Base-by-base conservation (phyloP, 257 asterid species). In the Gentiana straminea region DNA sequence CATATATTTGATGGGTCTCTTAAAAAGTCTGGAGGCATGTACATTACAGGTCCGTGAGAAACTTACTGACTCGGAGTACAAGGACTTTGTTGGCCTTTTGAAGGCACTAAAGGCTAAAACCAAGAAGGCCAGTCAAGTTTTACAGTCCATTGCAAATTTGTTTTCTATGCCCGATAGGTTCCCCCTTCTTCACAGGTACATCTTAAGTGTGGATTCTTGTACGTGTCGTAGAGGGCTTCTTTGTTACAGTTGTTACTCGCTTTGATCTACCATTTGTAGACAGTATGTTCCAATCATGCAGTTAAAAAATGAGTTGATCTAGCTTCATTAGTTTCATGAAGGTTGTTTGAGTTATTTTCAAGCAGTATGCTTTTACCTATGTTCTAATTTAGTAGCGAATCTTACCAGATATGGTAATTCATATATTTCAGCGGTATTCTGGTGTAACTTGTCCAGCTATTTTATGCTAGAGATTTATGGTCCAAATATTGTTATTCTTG, bases 161-260 rank as follows among this genome's bases (percentile, higher is more conserved):
- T 92, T 92, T 67, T 83, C 95, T 68, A 76, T 68, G 55, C 97
- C 97, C 6, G 90, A 76, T 70, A 78, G 97, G 76, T 74, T 64
- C 49, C 70, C 84, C 67, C 98, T 91, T 67, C 92, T 85, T 70
- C 86, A 81, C 49, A 82, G 97, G 98, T 91, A 82, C 61, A 44
- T 60, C 48, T 36, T 38, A 41, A 2, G 46, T 4, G 6, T 10
- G 46, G 9, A 41, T 41, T 10, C 46, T 41, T 24, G 24, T 24
- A 24, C 0, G 24, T 24, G 24, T 24, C 1, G 35, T 7, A 60
- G 53, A 50, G 36, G 3, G 37, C 51, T 58, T 39, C 62, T 35
- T 11, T 58, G 38, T 13, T 8, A 51, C 45, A 60, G 10, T 54
- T 35, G 9, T 34, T 33, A 45, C 3, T 35, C 13, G 13, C 41